Evolutionary conservation across 768 basidiomycete genomes (phyloP).

Genomic region (Nidularia pulvinata): DNA sequence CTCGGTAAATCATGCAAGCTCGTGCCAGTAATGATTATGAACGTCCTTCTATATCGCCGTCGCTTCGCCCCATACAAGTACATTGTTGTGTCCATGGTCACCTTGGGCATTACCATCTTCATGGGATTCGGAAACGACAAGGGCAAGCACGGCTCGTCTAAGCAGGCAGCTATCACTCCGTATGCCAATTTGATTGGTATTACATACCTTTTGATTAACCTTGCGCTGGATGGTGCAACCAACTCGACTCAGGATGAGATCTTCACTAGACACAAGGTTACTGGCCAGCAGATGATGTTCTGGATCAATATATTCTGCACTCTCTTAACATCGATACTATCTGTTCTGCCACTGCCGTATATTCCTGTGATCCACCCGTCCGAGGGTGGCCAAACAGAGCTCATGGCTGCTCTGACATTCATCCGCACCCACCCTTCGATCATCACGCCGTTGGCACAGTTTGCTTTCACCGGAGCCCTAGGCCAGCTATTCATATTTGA

Average conservation of each 20-base stretch:
- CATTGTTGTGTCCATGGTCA: constrained; percentile 92
- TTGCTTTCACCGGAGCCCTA: constrained; percentile 87
- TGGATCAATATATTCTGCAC: constrained; percentile 94
- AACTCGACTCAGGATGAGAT: constrained; percentile 99
- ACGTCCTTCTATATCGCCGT: constrained; percentile 92
- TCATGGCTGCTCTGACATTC: constrained; percentile 70
- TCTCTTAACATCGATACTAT: constrained; percentile 64
- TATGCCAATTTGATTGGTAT: constrained; percentile 72
- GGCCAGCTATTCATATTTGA: constrained; percentile 99
- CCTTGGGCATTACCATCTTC: constrained; percentile 88
- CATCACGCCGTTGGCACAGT: constrained; percentile 73
- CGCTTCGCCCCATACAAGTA: constrained; percentile 95
- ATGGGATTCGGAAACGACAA: constrained; percentile 82
- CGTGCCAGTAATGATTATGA: constrained; percentile 98
- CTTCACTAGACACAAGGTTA: constrained; percentile 71
- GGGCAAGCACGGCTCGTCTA: constrained; percentile 15
- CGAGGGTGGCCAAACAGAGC: constrained; percentile 56
- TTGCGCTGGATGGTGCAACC: constrained; percentile 88
- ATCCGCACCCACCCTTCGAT: constrained; percentile 78
- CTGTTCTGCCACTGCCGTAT: constrained; percentile 73
- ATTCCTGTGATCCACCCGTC: constrained; percentile 84
- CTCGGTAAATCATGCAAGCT: constrained; percentile 99
- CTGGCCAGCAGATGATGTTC: constrained; percentile 99
- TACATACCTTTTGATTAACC: constrained; percentile 79
- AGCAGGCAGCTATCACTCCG: constrained; percentile 20